phyloP scores from a whole-genome alignment of 768 basidiomycete species.

The Mycena vitilis region DNA sequence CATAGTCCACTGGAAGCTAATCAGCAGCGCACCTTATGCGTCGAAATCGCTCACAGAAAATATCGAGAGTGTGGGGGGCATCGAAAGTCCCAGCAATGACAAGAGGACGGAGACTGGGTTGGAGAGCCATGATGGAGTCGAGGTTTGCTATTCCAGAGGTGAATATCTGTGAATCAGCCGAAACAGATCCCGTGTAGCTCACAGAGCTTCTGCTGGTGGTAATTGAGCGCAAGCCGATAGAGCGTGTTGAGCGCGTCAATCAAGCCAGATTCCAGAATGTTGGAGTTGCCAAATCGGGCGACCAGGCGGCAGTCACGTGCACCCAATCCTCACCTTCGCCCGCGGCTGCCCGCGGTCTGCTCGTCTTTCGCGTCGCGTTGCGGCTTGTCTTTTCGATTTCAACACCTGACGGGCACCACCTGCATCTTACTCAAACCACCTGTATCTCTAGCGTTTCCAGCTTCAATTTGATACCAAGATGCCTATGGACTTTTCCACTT shows the following conservation, averaged over 20 bases:
- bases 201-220: neutral
- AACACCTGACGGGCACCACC: neutral
- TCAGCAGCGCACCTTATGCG: neutral
- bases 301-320: neutral
- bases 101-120: conserved; percentile 76
- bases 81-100: conserved; percentile 67
- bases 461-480: conserved; percentile 35
- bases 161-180: neutral
- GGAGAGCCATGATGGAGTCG: conserved; percentile 73
- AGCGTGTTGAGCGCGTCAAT: neutral
- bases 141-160: neutral
- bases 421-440: too few relatives aligned
- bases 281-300: neutral
- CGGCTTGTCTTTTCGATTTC: neutral
- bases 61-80: conserved; percentile 83
- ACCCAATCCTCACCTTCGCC: neutral
- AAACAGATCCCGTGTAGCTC: neutral
- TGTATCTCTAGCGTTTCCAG: conserved; percentile 12
- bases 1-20: conserved; percentile 76
- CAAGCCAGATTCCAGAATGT: too few relatives aligned
- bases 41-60: conserved; percentile 67
- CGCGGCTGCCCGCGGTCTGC: too few relatives aligned
- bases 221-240: neutral
- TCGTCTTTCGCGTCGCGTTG: conserved; percentile 5
- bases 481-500: conserved; percentile 71